Base-by-base conservation (phyloP, 2,329 filamentous ascomycete genomes). In the Cladorrhinum sp. region DNA sequence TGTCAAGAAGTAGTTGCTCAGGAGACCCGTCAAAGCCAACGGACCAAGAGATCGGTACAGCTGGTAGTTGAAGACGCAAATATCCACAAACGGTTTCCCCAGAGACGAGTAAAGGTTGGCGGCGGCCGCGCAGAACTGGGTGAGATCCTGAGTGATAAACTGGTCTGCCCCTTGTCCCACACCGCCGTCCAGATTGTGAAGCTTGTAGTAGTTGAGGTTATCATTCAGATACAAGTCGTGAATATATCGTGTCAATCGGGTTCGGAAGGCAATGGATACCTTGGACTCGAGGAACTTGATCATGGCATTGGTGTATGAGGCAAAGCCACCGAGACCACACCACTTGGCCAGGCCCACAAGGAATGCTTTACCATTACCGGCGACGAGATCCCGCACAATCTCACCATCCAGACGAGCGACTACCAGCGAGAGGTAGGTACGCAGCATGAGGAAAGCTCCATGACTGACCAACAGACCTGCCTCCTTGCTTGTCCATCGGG, bases 271-370 rank as follows among this genome's bases (percentile, higher is more conserved):
- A 67, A 99, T 99, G 6, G 94, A 96, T 58, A 99, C 92, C 79
- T 99, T 99, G 55, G 91, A 94, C 76, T 99, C 94, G 64, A 99
- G 83, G 76, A 91, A 99, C 75, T 98, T 98, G 81, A 99, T 99
- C 90, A 96, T 97, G 58, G 94, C 92, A 74, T 99, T 99, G 55
- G 94, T 97, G 72, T 99, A 99, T 0, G 94, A 96, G 8, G 93
- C 94, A 65, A 98, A 87, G 2, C 90, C 91, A 48, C 95, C 95
- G 36, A 99, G 88, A 2, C 94, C 92, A 66, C 93, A 92, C 95
- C 95, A 99, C 81, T 98, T 97, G 54, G 88, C 74, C 52, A 99
- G 89, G 5, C 95, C 95, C 86, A 88, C 90, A 8, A 95, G 78
- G 73, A 99, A 99, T 0, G 86, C 83, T 69, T 87, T 92, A 18